Evolutionary conservation across 345 rosid species (phyloP).

Genomic region (Tarenaya hassleriana): DNA sequence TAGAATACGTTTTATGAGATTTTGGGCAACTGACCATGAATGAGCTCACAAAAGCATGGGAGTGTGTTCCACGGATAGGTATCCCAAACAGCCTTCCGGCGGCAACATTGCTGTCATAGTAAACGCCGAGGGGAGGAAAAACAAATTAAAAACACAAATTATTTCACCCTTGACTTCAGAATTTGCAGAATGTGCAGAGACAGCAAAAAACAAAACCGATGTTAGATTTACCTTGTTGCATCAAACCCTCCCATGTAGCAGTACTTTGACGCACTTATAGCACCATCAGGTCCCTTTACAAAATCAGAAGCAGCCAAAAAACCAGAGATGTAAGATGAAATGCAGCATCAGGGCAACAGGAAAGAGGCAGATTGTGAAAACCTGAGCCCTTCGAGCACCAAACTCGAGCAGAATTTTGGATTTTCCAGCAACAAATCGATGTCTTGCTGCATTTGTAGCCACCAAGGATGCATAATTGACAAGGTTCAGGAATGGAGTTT

Average conservation of each 20-base stretch:
- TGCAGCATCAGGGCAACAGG: not conserved
- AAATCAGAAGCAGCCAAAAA: slow-evolving; percentile 5
- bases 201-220: not conserved
- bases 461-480: slow-evolving; percentile 84
- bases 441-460: slow-evolving; percentile 94
- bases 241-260: slow-evolving; percentile 97
- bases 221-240: slow-evolving; percentile 64
- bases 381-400: slow-evolving; percentile 99
- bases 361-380: slow-evolving; percentile 20
- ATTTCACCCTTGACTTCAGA: not conserved
- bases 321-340: slow-evolving; percentile 15
- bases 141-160: not conserved
- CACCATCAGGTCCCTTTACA: slow-evolving; percentile 92
- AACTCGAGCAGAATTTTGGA: slow-evolving; percentile 79
- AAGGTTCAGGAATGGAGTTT: slow-evolving; percentile 87
- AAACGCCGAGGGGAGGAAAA: slow-evolving; percentile 17
- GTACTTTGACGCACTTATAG: slow-evolving; percentile 80
- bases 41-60: slow-evolving; percentile 96
- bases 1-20: not conserved
- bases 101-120: slow-evolving; percentile 70
- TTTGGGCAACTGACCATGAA: slow-evolving; percentile 53
- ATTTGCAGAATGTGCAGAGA: not conserved
- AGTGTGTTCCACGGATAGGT: slow-evolving; percentile 91
- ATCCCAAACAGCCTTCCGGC: slow-evolving; percentile 87
- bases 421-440: slow-evolving; percentile 89